Percentiles rank a stretch among this genome's conserved stretches.
These are phyloP conservation scores for Pachysandra terminalis DNA, from an alignment of 164 flowering plant species.

Conservation along the genomic window DNA sequence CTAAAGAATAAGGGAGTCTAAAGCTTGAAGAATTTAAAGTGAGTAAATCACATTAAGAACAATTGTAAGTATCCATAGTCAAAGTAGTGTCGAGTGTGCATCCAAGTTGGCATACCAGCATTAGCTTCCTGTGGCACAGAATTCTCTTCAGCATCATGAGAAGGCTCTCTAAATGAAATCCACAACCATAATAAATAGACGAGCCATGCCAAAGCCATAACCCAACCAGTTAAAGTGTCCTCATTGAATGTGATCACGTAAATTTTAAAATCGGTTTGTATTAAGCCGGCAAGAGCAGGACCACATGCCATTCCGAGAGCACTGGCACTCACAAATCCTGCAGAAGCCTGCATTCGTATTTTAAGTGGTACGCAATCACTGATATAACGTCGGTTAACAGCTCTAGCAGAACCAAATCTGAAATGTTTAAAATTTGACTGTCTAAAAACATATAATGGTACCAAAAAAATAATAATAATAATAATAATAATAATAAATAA, in stretches of 20 bases:
- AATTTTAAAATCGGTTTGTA: constrained; percentile 41
- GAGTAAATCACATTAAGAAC: not conserved
- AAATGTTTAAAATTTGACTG: constrained; percentile 3
- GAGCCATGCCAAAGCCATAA: constrained; percentile 60
- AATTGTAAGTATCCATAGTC: not conserved
- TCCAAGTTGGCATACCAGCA: constrained; percentile 21
- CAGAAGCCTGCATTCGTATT: constrained; percentile 59
- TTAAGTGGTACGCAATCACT: constrained; percentile 57
- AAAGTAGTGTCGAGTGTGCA: no score
- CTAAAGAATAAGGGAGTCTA: not conserved
- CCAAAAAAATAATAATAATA: no score
- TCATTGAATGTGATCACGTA: constrained; percentile 42
- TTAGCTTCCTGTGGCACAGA: constrained; percentile 16
- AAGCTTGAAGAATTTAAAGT: not conserved
- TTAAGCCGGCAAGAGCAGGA: constrained; percentile 55
- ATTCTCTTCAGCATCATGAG: constrained; percentile 20
- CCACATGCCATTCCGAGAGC: constrained; percentile 66
- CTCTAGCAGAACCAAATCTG: constrained; percentile 65
- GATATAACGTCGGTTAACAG: constrained; percentile 58
- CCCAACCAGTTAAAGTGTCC: constrained; percentile 56
- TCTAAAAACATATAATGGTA: not conserved
- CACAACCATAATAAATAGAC: constrained; percentile 38
- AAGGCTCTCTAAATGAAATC: constrained; percentile 46
- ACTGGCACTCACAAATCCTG: constrained; percentile 63
- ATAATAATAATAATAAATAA: no score